Base-by-base conservation (phyloP, 306 rosid genomes). In the Acacia crassicarpa region DNA sequence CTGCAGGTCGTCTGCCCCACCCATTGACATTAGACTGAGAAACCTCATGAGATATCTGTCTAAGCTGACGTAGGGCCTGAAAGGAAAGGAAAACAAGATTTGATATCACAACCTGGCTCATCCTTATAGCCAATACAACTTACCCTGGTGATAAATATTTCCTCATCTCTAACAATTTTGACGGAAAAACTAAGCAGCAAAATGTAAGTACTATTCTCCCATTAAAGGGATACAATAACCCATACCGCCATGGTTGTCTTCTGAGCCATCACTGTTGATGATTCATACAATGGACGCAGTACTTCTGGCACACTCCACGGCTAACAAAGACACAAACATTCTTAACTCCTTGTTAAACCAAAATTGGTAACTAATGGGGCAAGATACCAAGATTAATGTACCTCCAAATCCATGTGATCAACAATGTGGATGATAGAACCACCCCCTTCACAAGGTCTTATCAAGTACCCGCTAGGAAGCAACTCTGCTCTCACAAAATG, bases 351-450 rank as follows among this genome's bases (percentile, higher is more conserved):
- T 2, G 76, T 32, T 43, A 63, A 67, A 46, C n/a, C 12, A 32
- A 45, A 17, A 53, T 53, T 17, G 59, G 93, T 84, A 69, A 5
- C 14, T 20, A 14, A 69, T 20, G 72, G 19, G 20, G 2, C 38
- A 67, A 8, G 3, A 8, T 56, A 19, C 23, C 19, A 19, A 35
- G 43, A 67, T 67, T 67, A 17, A 67, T 65, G 72, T 38, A 94
- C 97, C 83, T 94, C 97, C 77, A 94, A 82, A 84, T 94, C 91
- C 14, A 94, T 70, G 30, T 94, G 98, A 83, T 94, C 98, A 44
- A 94, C 98, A 77, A 94, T 94, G 89, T 94, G 91, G 77, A 91
- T 88, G 14, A 90, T 94, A 45, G 97, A 94, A 82, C 98, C 97
- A 48, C 94, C 97, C 20, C 98, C 98, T 78, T 93, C 98, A 73